phyloP scores from a whole-genome alignment of 352 stramenopile species.

The Globisporangium megalacanthum region DNA sequence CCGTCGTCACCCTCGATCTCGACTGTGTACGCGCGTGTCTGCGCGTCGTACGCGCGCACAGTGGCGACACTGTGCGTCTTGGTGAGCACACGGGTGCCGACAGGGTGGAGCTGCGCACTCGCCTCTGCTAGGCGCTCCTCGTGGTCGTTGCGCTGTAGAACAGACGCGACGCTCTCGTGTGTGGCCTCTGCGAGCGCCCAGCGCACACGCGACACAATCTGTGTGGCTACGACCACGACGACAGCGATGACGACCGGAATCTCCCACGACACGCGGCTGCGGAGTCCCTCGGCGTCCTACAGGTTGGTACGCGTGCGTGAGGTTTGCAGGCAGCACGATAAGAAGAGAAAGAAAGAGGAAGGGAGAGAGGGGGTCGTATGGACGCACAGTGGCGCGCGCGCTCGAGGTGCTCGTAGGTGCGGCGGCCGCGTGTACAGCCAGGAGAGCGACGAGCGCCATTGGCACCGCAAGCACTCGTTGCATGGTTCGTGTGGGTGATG shows the following conservation, averaged over 20 bases:
- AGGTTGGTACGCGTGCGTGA: neutral
- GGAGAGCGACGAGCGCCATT: neutral
- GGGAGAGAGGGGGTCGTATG: neutral
- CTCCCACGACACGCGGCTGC: constrained; percentile 1
- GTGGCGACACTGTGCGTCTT: constrained; percentile 8
- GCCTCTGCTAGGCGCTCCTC: constrained; percentile 21
- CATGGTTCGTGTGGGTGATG: no score
- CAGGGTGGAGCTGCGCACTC: constrained; percentile 17
- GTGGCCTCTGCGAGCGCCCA: neutral
- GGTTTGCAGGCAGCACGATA: neutral
- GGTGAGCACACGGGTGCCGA: constrained; percentile 18
- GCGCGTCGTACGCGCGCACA: constrained; percentile 22
- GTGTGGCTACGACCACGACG: constrained; percentile 14
- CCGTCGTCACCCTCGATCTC: constrained; percentile 3
- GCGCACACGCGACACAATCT: constrained; percentile 6
- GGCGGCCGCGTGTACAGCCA: no score
- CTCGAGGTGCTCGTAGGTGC: no score
- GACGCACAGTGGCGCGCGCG: neutral
- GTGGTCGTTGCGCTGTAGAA: constrained; percentile 27
- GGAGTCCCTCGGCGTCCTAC: constrained; percentile 2
- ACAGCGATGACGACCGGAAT: constrained; percentile 12
- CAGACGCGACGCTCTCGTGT: constrained; percentile 12
- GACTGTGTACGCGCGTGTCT: constrained; percentile 29
- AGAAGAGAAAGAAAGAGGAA: no score
- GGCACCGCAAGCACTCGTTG: no score